Conservation (phyloP, 2,329 filamentous ascomycete species). For the Emydomyces testavorans region DNA sequence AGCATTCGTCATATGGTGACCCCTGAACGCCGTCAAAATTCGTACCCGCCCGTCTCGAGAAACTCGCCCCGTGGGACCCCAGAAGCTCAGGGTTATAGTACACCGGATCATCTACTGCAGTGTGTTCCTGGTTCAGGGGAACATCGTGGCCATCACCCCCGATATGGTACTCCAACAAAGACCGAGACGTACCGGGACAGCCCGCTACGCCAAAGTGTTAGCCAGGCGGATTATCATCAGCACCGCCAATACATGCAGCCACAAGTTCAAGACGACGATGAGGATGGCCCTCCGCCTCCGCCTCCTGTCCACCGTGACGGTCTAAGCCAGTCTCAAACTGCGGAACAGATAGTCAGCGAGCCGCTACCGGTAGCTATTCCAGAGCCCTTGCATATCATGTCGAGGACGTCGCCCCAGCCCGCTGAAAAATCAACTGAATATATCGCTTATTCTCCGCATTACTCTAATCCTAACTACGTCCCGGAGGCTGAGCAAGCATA, state of each 20-base stretch:
- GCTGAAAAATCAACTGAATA: constrained; percentile 12
- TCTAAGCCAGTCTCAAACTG: constrained; percentile 13
- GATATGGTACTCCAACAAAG: constrained; percentile 16
- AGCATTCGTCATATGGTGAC: constrained; percentile 5
- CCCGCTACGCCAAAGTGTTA: constrained; percentile 22
- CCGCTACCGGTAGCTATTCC: constrained; percentile 18
- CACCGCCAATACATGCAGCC: constrained; percentile 14
- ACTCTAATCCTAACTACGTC: constrained; percentile 6
- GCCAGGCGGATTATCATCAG: constrained; percentile 18
- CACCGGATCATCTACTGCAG: not conserved
- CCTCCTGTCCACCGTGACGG: constrained; percentile 25
- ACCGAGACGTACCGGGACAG: constrained; percentile 21
- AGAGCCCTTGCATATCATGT: constrained; percentile 19
- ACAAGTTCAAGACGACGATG: constrained; percentile 15
- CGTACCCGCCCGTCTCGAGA: constrained; percentile 12
- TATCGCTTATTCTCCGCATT: constrained; percentile 16
- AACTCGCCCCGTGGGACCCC: constrained; percentile 7
- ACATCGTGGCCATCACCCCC: constrained; percentile 12
- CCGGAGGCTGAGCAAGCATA: constrained; percentile 16
- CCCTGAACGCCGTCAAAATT: constrained; percentile 10
- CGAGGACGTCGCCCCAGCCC: constrained; percentile 13
- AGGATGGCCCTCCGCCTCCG: constrained; percentile 24
- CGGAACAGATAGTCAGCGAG: constrained; percentile 11
- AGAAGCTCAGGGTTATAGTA: constrained; percentile 4
- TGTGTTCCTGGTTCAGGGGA: not conserved